phyloP scores from a whole-genome alignment of 805 yeast genomes.

The Saturnispora halmiae region DNA sequence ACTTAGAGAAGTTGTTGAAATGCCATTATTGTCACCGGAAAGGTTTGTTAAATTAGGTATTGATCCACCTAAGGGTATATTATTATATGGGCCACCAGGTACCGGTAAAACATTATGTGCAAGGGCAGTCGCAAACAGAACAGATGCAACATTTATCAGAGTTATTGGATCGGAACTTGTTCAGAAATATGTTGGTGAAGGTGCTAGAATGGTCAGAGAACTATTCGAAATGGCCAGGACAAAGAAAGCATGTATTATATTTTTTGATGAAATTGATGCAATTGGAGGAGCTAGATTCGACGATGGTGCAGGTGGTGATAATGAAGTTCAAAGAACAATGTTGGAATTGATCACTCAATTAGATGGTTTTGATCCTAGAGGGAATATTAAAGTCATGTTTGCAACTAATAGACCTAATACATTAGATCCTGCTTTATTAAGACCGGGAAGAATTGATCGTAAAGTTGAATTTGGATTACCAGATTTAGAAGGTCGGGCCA shows the following conservation, averaged over 20 bases:
- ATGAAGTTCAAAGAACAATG: conserved; percentile 99
- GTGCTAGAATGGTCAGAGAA: conserved; percentile 99
- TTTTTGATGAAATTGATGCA: conserved; percentile 97
- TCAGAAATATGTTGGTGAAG: conserved; percentile 98
- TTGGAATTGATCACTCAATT: conserved; percentile 94
- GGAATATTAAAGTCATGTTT: conserved; percentile 98
- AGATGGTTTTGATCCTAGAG: conserved; percentile 98
- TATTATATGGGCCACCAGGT: conserved; percentile 97
- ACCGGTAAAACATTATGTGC: conserved; percentile 98
- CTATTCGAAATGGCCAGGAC: conserved; percentile 98
- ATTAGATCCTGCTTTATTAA: conserved; percentile 89
- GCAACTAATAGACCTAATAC: conserved; percentile 99
- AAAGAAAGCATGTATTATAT: conserved; percentile 94
- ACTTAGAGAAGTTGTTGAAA: conserved; percentile 89
- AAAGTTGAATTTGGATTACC: conserved; percentile 96
- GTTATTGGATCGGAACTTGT: conserved; percentile 98
- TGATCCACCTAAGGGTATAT: conserved; percentile 97
- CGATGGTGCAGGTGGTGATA: conserved; percentile 99
- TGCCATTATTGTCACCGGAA: conserved; percentile 91
- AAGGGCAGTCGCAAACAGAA: conserved; percentile 97
- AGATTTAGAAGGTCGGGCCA: conserved; percentile 95
- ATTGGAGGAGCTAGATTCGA: conserved; percentile 99
- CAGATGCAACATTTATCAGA: conserved; percentile 97
- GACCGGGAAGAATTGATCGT: conserved; percentile 99
- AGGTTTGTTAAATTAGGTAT: conserved; percentile 94